Evolutionary conservation across 345 rosid species (phyloP), one percentile per base, ranked within the genome.

Genomic region (Alliaria petiolata): DNA sequence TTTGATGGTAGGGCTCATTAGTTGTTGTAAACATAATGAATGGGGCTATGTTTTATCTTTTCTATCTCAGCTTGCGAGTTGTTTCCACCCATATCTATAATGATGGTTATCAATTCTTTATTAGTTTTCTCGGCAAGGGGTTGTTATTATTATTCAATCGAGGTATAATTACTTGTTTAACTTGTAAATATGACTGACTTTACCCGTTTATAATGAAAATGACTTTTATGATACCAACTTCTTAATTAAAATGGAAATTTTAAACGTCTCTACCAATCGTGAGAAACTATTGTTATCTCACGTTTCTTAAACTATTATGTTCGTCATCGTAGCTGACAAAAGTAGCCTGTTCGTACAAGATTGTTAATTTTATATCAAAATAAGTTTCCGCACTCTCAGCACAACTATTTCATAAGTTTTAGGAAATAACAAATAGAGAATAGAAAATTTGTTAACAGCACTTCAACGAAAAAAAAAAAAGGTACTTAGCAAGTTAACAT

Each of bases 1-100:
- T 33, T 22, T 65, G 60, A 65, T 66, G 61, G 61, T 66, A 22
- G 50, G 61, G 50, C 47, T 50, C 70, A 4, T 65, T 38, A 20
- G 8, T 36, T 50, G 25, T 22, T 63, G 8, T 47, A 63, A 45
- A 19, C 52, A 62, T 62, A 62, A 43, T 17, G 6, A 45, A 33
- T 43, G n/a, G n/a, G n/a, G n/a, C n/a, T n/a, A n/a, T 1, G 4
- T 26, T 9, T 8, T n/a, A 22, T 8, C 0, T 3, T 4, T 16
- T 16, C 7, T n/a, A 42, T 43, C 17, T 44, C n/a, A 12, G 11
- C 67, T 30, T 25, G 53, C 16, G 54, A 22, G 47, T 65, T 52
- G 35, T 65, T 38, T 35, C 20, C 43, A 35, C 44, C 25, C 25
- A 22, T n/a, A n/a, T 22, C 25, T 22, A 22, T 34, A 62, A 16